phyloP scores from a whole-genome alignment of 192 early-diverging fungal genomes.

The Thamnidium elegans region DNA sequence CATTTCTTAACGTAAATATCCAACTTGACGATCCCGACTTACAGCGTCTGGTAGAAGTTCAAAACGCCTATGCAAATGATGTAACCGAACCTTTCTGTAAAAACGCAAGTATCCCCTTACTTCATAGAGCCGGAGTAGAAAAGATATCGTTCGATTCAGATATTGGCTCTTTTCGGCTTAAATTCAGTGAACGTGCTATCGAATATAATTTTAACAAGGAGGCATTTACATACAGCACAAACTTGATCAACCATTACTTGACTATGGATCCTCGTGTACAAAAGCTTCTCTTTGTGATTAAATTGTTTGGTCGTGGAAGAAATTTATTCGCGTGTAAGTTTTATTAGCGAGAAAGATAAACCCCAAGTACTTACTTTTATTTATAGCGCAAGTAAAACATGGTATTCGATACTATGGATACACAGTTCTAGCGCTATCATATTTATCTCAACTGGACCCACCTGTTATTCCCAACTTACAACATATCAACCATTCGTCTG shows the following conservation, averaged over 20 bases:
- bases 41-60: background rate
- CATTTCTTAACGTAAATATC: background rate
- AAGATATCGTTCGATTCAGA: background rate
- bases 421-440: background rate
- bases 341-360: too few relatives aligned
- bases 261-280: background rate
- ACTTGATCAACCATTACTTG: background rate
- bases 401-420: background rate
- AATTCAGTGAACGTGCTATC: background rate
- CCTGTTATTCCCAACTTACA: constrained; percentile 11
- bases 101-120: background rate
- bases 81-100: too few relatives aligned
- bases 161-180: background rate
- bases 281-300: background rate
- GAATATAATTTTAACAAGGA: constrained; percentile 5
- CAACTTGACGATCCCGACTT: background rate
- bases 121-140: too few relatives aligned
- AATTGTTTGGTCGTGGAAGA: background rate
- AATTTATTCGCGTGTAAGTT: background rate
- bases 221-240: background rate
- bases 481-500: background rate
- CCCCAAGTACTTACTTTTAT: too few relatives aligned
- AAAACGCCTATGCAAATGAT: too few relatives aligned
- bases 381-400: too few relatives aligned
- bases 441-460: constrained; percentile 1